Evolutionary conservation across 495 filamentous ascomycete genomes (phyloP).

Genomic region (Penicillium flavigenum): DNA sequence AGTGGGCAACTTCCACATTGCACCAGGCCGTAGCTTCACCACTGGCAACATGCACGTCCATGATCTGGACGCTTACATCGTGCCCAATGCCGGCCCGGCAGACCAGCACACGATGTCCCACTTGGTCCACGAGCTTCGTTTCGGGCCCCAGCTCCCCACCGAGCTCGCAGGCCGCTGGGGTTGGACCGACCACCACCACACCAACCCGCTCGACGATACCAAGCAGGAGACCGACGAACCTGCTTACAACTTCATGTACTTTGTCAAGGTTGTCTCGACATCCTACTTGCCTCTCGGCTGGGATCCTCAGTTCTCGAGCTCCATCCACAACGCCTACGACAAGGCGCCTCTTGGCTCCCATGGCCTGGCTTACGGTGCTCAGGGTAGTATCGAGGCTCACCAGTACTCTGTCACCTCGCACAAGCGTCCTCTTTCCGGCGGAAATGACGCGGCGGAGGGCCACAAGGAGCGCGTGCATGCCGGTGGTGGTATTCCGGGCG

Average conservation of each 20-base stretch:
- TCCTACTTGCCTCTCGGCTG: constrained; percentile 89
- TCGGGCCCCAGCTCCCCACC: constrained; percentile 88
- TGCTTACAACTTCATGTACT: constrained; percentile 97
- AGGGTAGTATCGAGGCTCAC: constrained; percentile 91
- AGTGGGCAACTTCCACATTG: constrained; percentile 97
- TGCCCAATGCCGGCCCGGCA: constrained; percentile 49
- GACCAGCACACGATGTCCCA: constrained; percentile 85
- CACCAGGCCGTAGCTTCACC: constrained; percentile 89
- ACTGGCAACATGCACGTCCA: constrained; percentile 96
- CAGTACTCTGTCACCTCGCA: constrained; percentile 97
- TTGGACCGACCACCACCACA: constrained; percentile 88
- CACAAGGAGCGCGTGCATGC: constrained; percentile 90
- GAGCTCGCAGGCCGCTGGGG: constrained; percentile 63
- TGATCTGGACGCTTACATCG: constrained; percentile 90
- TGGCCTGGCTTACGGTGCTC: constrained; percentile 51
- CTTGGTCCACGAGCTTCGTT: constrained; percentile 83
- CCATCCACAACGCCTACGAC: constrained; percentile 51
- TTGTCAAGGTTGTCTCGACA: constrained; percentile 95
- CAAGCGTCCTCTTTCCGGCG: constrained; percentile 79
- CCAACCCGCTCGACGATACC: constrained; percentile 87
- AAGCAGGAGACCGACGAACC: constrained; percentile 74
- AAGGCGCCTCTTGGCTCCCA: constrained; percentile 62
- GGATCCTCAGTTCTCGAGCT: constrained; percentile 52
- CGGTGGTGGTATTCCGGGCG: constrained; percentile 86
- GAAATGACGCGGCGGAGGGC: constrained; percentile 76